A percentile compares a stretch with the other conserved stretches of the same genome.
Evolutionary conservation across 192 early-diverging fungal genomes (phyloP).

Genomic region (Thamnidium elegans): DNA sequence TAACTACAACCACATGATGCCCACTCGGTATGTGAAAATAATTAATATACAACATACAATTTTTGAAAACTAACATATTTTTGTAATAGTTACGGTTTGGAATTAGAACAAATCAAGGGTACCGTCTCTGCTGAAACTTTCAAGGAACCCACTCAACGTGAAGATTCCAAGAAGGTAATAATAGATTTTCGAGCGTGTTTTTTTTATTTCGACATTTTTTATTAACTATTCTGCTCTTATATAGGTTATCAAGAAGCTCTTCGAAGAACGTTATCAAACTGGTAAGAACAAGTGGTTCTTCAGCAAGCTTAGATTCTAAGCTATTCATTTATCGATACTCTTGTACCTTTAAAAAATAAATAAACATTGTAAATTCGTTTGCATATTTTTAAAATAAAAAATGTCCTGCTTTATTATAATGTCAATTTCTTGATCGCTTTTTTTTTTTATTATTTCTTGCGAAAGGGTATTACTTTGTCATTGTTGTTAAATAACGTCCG

Average conservation of each 20-base stretch:
- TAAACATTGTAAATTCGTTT: too few relatives aligned
- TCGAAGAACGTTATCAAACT: constrained; percentile 95
- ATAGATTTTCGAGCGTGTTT: background rate
- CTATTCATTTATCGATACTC: constrained; percentile 6
- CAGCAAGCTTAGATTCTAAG: constrained; percentile 96
- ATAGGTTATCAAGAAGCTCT: constrained; percentile 84
- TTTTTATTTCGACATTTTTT: background rate
- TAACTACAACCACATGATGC: constrained; percentile 99
- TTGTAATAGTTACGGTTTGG: constrained; percentile 78
- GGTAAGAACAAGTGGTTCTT: constrained; percentile 99
- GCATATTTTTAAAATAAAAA: too few relatives aligned
- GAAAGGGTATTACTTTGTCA: background rate
- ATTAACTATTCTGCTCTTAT: background rate
- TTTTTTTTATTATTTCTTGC: too few relatives aligned
- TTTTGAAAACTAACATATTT: background rate
- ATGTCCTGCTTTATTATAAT: too few relatives aligned
- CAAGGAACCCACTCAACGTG: constrained; percentile 93
- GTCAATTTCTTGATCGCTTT: too few relatives aligned
- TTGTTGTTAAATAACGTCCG: background rate
- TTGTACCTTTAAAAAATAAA: too few relatives aligned
- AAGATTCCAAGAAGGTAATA: constrained; percentile 79
- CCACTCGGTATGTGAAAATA: constrained; percentile 76
- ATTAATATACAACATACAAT: background rate
- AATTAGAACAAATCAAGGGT: constrained; percentile 91
- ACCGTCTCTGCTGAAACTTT: constrained; percentile 83